These are phyloP conservation scores for Hyphodiscus sp. DNA, from an alignment of 2,329 filamentous ascomycete species.

Conservation along the genomic window DNA sequence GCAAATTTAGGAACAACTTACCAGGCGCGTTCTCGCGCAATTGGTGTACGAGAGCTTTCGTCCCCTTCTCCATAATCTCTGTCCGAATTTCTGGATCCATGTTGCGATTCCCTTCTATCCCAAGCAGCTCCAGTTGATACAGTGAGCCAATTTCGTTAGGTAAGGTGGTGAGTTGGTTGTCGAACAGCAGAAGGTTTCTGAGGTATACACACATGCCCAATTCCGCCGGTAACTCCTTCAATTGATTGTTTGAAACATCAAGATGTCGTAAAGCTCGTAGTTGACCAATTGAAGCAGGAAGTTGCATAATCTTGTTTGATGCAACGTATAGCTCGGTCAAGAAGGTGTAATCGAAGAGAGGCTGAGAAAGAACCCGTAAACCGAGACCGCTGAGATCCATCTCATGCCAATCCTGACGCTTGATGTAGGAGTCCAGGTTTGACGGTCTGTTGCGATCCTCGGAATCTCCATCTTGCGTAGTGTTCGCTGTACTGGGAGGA, in stretches of 20 bases:
- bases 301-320: slow-evolving; percentile 76
- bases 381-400: slow-evolving; percentile 96
- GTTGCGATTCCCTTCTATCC: slow-evolving; percentile 88
- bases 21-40: slow-evolving; percentile 80
- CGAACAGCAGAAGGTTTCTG: slow-evolving; percentile 78
- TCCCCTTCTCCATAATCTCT: slow-evolving; percentile 81
- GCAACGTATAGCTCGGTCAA: slow-evolving; percentile 88
- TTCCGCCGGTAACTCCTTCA: slow-evolving; percentile 77
- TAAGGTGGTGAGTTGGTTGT: slow-evolving; percentile 78
- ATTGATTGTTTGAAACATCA: slow-evolving; percentile 82
- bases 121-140: slow-evolving; percentile 80
- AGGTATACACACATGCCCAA: slow-evolving; percentile 96
- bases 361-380: slow-evolving; percentile 69
- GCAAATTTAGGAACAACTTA: slow-evolving; percentile 41
- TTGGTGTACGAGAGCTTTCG: slow-evolving; percentile 73
- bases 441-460: slow-evolving; percentile 52
- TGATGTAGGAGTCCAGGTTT: slow-evolving; percentile 59
- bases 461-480: slow-evolving; percentile 42
- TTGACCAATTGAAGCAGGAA: slow-evolving; percentile 78
- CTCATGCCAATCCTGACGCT: slow-evolving; percentile 82
- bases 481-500: slow-evolving; percentile 41
- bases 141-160: slow-evolving; percentile 85
- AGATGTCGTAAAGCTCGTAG: slow-evolving; percentile 76
- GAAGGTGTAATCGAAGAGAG: slow-evolving; percentile 83
- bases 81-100: slow-evolving; percentile 70